Evolutionary conservation across 805 yeast species (phyloP), one percentile per base, ranked within the genome.

Genomic region (Helenozyma baotianmanensis): DNA sequence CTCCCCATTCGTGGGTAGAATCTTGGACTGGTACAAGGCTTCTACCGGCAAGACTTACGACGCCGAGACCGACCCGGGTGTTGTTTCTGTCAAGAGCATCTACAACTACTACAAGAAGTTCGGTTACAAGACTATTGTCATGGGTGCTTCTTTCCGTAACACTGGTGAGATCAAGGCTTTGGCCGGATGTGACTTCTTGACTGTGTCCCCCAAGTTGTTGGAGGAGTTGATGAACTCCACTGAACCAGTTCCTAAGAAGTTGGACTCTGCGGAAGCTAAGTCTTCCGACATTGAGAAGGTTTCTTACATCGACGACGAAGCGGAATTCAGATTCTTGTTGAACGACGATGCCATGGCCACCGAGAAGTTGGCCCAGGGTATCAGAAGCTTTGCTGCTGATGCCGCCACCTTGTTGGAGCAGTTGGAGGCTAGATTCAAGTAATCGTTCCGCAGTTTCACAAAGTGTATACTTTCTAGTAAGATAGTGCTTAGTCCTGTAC

Each of bases 61-160:
- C 33, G 42, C 40, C 10, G 85, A 76, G 53, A 70, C 78, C 47
- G 97, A 92, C 68, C 98, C 99, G 50, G 99, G 99, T 82, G 97
- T 92, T 42, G 32, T 71, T 32, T 86, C 96, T 26, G 98, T 92
- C 53, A 82, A 80, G 68, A 62, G 59, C 42, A 92, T 92, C 66
- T 92, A 64, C 85, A 84, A 89, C 83, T 92, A 92, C 80, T 92
- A 92, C 84, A 92, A 92, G 82, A 90, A 90, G 73, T 86, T 66
- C 68, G 90, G 82, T 53, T 92, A 92, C 80, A 76, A 90, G 56
- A 92, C 99, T 64, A 89, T 92, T 60, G 97, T 92, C 59, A 92
- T 92, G 99, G 99, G 98, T 69, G 99, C 99, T 40, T 90, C 97
- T 40, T 90, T 92, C 88, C 90, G 99, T 80, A 92, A 89, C 76